Percentiles rank a stretch among this genome's conserved stretches.
Evolutionary conservation across 2,329 filamentous ascomycete genomes (phyloP).

Genomic region (Fusarium buxicola): DNA sequence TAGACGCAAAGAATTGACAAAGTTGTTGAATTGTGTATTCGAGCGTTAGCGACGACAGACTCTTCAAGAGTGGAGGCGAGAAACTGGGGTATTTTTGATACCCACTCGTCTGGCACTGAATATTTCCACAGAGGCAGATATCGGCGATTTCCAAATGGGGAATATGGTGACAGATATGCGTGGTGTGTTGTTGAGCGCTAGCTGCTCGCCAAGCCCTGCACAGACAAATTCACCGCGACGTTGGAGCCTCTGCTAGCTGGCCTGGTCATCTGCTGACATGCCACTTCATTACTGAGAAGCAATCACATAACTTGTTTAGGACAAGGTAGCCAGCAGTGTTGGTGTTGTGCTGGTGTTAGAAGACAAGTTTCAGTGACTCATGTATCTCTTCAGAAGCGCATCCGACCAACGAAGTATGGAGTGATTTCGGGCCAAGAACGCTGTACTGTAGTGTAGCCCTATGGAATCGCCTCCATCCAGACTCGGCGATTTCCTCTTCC

Average conservation of each 20-base stretch:
- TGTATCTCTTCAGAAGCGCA: no score
- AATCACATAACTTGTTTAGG: background rate
- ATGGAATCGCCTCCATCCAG: background rate
- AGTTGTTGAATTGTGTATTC: conserved; percentile 2
- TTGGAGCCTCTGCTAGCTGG: background rate
- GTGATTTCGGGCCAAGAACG: background rate
- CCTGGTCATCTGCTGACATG: conserved; percentile 7
- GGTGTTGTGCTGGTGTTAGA: background rate
- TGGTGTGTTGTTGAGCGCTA: conserved; percentile 2
- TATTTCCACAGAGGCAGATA: conserved; percentile 15
- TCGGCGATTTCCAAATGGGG: conserved; percentile 18
- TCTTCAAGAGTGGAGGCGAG: background rate
- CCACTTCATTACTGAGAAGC: background rate
- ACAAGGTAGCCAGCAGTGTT: background rate
- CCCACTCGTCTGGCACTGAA: conserved; percentile 13
- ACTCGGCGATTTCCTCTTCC: conserved; percentile 35
- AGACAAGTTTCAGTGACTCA: conserved; percentile 3
- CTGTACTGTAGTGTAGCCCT: conserved; percentile 18
- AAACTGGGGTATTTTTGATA: conserved; percentile 26
- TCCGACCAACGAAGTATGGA: background rate
- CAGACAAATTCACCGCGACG: conserved; percentile 11
- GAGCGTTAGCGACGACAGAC: conserved; percentile 4
- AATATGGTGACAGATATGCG: conserved; percentile 1
- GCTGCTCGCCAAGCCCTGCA: conserved; percentile 8
- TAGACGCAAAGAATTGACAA: conserved; percentile 52